These are phyloP conservation scores for Scenedesmus sp. DNA, from an alignment of 163 green algal species.

Conservation along the genomic window DNA sequence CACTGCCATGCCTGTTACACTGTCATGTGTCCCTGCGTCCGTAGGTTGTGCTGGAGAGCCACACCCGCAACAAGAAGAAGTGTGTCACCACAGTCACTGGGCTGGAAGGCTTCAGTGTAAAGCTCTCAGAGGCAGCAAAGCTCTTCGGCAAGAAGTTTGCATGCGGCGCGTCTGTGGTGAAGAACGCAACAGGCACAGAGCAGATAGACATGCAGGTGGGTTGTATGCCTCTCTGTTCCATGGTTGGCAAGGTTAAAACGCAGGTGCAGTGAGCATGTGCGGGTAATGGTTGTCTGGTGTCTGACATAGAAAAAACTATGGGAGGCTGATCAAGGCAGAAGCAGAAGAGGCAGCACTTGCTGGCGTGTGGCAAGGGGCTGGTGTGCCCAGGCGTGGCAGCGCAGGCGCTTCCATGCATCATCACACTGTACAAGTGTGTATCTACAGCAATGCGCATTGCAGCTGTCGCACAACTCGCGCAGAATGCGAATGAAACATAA, in stretches of 20 bases:
- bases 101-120: constrained; percentile 95
- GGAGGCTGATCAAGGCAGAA: neutral
- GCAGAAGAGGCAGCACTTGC: neutral
- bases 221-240: too few species aligned
- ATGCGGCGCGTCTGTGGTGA: constrained; percentile 92
- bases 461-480: too few species aligned
- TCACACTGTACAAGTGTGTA: too few species aligned
- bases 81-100: constrained; percentile 94
- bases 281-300: too few species aligned
- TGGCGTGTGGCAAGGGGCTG: neutral
- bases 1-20: constrained; percentile 16
- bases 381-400: neutral
- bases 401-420: too few species aligned
- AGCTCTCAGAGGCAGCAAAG: constrained; percentile 96
- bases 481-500: too few species aligned
- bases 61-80: constrained; percentile 97
- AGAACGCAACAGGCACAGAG: constrained; percentile 92
- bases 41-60: constrained; percentile 87
- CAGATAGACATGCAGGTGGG: constrained; percentile 94
- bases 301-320: too few species aligned
- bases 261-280: too few species aligned
- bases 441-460: too few species aligned
- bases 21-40: neutral
- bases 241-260: too few species aligned
- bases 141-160: constrained; percentile 99